Evolutionary conservation across 106 monocot genomes (phyloP).

Genomic region (Dioscorea dumetorum): DNA sequence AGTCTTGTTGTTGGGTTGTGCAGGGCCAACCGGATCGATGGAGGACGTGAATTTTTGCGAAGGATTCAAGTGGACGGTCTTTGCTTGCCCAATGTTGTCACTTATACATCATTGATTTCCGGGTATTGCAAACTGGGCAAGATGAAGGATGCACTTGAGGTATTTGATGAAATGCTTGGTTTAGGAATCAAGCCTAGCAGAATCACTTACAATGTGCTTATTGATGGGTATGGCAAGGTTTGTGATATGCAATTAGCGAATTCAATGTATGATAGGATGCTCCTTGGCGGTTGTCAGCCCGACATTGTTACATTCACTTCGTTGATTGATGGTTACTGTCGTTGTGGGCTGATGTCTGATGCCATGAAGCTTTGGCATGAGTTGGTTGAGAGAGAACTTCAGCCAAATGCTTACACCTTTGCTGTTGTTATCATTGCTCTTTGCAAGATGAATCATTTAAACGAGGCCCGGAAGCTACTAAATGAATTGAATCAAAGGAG

Average conservation of each 20-base stretch:
- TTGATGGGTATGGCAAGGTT: conserved; percentile 73
- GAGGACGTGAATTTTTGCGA: conserved; percentile 34
- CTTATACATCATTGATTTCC: conserved; percentile 49
- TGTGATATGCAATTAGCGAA: conserved; percentile 33
- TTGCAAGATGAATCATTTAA: conserved; percentile 62
- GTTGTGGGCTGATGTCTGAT: conserved; percentile 40
- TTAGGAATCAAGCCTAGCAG: conserved; percentile 45
- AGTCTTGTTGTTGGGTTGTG: conserved; percentile 57
- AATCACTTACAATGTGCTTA: conserved; percentile 75
- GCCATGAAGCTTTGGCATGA: conserved; percentile 56
- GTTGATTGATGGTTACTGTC: conserved; percentile 69
- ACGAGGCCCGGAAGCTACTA: conserved; percentile 44
- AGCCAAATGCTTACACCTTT: conserved; percentile 67
- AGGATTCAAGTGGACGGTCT: conserved; percentile 19
- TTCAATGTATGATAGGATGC: conserved; percentile 49
- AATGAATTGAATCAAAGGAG: conserved; percentile 34
- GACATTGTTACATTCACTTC: conserved; percentile 79
- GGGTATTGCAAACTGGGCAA: conserved; percentile 57
- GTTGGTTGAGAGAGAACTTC: conserved; percentile 28
- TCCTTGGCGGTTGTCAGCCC: conserved; percentile 34
- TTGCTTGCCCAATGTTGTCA: conserved; percentile 35
- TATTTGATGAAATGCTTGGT: conserved; percentile 56
- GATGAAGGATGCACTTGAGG: conserved; percentile 43
- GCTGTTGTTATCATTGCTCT: conserved; percentile 51
- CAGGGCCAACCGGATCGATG: conserved; percentile 29